phyloP scores from a whole-genome alignment of 2,329 filamentous ascomycete species.

The Westerdykella ornata region DNA sequence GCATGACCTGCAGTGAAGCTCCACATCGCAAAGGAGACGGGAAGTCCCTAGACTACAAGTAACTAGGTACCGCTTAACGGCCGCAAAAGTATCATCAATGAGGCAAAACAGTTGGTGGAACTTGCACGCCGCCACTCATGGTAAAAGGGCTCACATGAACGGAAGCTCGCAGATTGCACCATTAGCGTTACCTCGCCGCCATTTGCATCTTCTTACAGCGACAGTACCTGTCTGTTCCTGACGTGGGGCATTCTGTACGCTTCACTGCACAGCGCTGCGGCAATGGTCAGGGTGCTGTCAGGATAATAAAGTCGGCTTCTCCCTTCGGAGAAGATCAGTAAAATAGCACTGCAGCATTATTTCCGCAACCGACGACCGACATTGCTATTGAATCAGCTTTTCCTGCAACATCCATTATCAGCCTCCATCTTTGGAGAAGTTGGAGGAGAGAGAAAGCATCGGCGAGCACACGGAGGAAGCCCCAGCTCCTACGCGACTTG shows the following conservation, averaged over 20 bases:
- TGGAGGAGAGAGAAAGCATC: neutral
- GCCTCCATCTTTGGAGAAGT: too few relatives aligned
- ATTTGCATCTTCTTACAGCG: conserved; percentile 19
- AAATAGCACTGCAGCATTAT: conserved; percentile 20
- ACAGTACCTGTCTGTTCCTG: conserved; percentile 18
- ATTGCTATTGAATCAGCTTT: conserved; percentile 34
- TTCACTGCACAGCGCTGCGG: conserved; percentile 13
- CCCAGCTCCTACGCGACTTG: conserved; percentile 3
- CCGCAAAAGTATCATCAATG: too few relatives aligned
- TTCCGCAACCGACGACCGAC: conserved; percentile 17
- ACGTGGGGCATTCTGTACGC: conserved; percentile 6
- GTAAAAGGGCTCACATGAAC: conserved; percentile 22
- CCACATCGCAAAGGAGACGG: conserved; percentile 1
- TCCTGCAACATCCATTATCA: conserved; percentile 25
- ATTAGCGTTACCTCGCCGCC: conserved; percentile 26
- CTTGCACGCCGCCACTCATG: conserved; percentile 24
- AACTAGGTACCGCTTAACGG: too few relatives aligned
- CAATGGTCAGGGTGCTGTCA: conserved; percentile 11
- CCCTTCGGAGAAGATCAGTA: conserved; percentile 20
- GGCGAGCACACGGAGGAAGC: neutral
- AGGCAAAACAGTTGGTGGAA: too few relatives aligned
- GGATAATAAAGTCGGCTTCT: conserved; percentile 26
- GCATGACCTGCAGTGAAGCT: neutral
- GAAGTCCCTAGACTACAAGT: too few relatives aligned
- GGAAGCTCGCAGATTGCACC: conserved; percentile 25